These are phyloP conservation scores for Erythrobasidium yunnanense DNA, from an alignment of 768 basidiomycete genomes.

Conservation along the genomic window DNA sequence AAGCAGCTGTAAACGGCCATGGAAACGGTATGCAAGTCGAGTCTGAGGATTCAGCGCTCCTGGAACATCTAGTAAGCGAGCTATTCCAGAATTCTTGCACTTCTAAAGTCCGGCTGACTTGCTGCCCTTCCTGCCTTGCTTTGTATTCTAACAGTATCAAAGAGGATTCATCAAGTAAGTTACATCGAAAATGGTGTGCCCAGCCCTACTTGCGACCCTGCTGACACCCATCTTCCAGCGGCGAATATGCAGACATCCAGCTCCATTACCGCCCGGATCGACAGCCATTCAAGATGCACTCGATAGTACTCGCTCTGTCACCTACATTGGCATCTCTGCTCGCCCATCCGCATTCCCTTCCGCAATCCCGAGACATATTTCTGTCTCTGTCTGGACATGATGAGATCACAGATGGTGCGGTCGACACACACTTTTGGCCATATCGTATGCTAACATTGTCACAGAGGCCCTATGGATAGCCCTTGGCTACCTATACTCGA, in stretches of 20 bases:
- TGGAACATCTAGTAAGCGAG: conserved; percentile 15
- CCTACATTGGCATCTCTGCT: conserved; percentile 15
- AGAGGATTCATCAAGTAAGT: conserved; percentile 24
- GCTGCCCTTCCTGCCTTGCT: not conserved
- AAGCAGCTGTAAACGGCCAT: too few relatives aligned
- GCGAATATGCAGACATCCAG: conserved; percentile 16
- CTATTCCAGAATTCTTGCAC: too few relatives aligned
- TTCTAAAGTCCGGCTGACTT: too few relatives aligned
- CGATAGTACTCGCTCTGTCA: conserved; percentile 10
- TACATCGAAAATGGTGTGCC: not conserved
- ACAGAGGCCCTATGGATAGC: conserved; percentile 24
- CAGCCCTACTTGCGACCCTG: not conserved
- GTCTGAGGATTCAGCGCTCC: not conserved
- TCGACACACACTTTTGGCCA: not conserved
- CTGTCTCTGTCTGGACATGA: conserved; percentile 9
- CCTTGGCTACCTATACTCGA: conserved; percentile 26
- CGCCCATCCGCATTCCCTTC: conserved; percentile 6
- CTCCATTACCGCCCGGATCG: conserved; percentile 24
- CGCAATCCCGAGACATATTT: conserved; percentile 7
- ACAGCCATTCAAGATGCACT: conserved; percentile 22
- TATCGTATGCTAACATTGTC: not conserved
- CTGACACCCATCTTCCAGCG: not conserved
- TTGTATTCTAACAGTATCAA: not conserved
- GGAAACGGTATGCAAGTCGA: too few relatives aligned
- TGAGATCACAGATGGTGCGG: conserved; percentile 27